Conservation (phyloP, 2,329 filamentous ascomycete genomes). For the Curvularia verruculosa region DNA sequence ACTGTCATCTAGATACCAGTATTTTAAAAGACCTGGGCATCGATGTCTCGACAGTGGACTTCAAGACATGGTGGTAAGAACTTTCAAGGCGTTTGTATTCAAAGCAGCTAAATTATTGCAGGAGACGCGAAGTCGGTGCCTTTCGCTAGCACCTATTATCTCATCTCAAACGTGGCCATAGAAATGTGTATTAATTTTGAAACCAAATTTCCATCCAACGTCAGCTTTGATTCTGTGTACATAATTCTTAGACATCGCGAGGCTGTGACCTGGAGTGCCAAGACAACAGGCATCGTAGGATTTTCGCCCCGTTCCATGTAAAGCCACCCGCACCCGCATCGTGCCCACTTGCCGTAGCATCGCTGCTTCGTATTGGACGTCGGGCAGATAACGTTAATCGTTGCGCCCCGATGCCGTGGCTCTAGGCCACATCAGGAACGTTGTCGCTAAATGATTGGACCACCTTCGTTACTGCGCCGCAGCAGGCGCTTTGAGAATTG, state of each 20-base stretch:
- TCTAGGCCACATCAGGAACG: slow-evolving; percentile 5
- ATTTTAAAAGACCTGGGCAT: slow-evolving; percentile 75
- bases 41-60: slow-evolving; percentile 74
- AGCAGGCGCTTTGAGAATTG: slow-evolving; percentile 14
- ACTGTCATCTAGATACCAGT: slow-evolving; percentile 84
- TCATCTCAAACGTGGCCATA: neutral
- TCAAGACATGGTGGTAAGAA: slow-evolving; percentile 76
- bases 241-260: neutral
- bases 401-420: neutral
- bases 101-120: slow-evolving; percentile 23
- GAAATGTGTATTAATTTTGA: neutral
- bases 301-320: slow-evolving; percentile 3
- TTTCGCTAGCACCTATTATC: slow-evolving; percentile 21
- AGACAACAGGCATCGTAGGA: neutral
- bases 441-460: slow-evolving; percentile 15
- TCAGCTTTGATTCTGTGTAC: neutral
- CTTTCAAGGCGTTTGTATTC: neutral
- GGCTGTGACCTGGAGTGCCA: neutral
- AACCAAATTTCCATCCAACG: neutral
- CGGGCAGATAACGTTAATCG: neutral
- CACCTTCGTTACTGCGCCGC: slow-evolving; percentile 2
- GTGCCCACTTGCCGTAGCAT: slow-evolving; percentile 7
- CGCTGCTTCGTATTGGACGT: slow-evolving; percentile 2
- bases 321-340: slow-evolving; percentile 9
- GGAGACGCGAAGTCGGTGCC: slow-evolving; percentile 43